phyloP scores from a whole-genome alignment of 2,329 filamentous ascomycete genomes.

The Pezicula neosporulosa region DNA sequence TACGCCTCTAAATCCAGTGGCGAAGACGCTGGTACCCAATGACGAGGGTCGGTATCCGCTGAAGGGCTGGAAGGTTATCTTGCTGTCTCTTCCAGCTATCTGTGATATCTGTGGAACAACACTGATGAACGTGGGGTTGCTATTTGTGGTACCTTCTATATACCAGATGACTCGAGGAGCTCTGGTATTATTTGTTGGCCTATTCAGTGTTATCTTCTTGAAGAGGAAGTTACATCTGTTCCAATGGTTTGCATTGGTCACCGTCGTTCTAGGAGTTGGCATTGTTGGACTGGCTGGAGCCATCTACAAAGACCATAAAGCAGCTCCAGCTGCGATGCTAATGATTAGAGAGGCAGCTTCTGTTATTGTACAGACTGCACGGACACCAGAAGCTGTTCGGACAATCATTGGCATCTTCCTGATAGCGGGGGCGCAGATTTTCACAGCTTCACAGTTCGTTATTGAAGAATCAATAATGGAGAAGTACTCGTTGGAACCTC shows the following conservation, averaged over 20 bases:
- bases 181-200: conserved; percentile 88
- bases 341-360: conserved; percentile 38
- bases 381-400: conserved; percentile 54
- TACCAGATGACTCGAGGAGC: conserved; percentile 99
- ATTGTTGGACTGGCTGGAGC: conserved; percentile 87
- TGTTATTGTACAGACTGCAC: conserved; percentile 35
- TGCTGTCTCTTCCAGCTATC: conserved; percentile 82
- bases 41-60: conserved; percentile 58
- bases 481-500: conserved; percentile 67
- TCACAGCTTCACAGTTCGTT: conserved; percentile 95
- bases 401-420: conserved; percentile 82
- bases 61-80: conserved; percentile 64
- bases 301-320: conserved; percentile 62
- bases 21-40: conserved; percentile 49
- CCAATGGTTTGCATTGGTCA: conserved; percentile 86
- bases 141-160: conserved; percentile 92
- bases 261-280: conserved; percentile 85
- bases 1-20: conserved; percentile 40
- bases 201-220: conserved; percentile 92
- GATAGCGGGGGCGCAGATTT: conserved; percentile 93
- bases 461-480: conserved; percentile 91
- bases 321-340: conserved; percentile 30
- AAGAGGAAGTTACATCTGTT: conserved; percentile 76
- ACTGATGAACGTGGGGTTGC: conserved; percentile 91
- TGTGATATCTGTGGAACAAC: conserved; percentile 96